A percentile compares a stretch with the other conserved stretches of the same genome.
Evolutionary conservation across 169 alveolate species (phyloP).

Genomic region (Cryptosporidium muris): DNA sequence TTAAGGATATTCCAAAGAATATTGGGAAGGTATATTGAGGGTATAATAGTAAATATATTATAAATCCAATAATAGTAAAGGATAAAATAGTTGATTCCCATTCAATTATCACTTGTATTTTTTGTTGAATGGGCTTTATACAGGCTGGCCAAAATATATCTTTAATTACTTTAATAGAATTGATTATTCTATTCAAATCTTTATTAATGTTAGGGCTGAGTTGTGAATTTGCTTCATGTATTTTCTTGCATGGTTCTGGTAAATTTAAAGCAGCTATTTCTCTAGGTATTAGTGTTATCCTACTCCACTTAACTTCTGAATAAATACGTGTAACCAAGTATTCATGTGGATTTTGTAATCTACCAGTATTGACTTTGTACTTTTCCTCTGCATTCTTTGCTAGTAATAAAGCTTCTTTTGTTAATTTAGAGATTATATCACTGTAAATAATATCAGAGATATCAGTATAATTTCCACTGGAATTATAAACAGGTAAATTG

Average conservation of each 20-base stretch:
- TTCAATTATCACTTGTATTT: conserved; percentile 5
- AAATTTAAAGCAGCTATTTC: conserved; percentile 62
- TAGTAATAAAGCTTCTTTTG: conserved; percentile 35
- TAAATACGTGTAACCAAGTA: conserved; percentile 25
- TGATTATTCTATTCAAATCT: conserved; percentile 5
- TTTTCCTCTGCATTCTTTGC: conserved; percentile 33
- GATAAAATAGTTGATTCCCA: conserved; percentile 38
- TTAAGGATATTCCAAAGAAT: not conserved
- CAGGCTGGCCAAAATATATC: conserved; percentile 31
- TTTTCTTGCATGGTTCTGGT: conserved; percentile 26
- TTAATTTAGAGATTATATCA: conserved; percentile 38
- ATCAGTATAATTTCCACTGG: not conserved
- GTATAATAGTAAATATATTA: conserved; percentile 29
- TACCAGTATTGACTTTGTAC: conserved; percentile 2
- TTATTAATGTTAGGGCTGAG: conserved; percentile 1
- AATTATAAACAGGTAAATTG: not conserved
- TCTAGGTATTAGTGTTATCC: conserved; percentile 40
- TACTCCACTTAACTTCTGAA: conserved; percentile 58
- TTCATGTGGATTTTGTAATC: conserved; percentile 36
- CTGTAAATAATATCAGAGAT: conserved; percentile 23
- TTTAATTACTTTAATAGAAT: conserved; percentile 18
- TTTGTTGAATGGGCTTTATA: not conserved
- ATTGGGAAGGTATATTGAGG: conserved; percentile 27
- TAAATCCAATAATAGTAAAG: conserved; percentile 11
- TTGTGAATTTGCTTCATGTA: not conserved